Evolutionary conservation across 2,329 filamentous ascomycete genomes (phyloP).

Genomic region (Cordyceps tenuipes): DNA sequence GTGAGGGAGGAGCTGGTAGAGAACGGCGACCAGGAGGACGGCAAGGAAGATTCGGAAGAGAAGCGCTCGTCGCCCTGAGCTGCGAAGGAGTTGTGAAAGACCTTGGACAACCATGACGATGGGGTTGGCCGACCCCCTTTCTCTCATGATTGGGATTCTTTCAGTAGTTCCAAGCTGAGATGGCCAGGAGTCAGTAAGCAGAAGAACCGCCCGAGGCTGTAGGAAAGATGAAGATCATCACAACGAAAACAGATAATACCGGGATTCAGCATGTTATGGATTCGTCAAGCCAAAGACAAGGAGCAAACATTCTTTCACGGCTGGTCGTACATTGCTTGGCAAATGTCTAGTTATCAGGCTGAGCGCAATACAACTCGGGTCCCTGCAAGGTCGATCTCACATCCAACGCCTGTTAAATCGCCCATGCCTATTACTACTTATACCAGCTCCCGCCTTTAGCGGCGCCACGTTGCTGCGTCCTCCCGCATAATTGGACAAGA

Average conservation of each 20-base stretch:
- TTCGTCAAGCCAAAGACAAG: too few species aligned
- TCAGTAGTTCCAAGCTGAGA: background rate
- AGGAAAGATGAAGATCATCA: too few species aligned
- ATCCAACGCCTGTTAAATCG: background rate
- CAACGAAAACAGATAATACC: too few species aligned
- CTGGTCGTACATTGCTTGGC: too few species aligned
- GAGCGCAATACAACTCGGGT: background rate
- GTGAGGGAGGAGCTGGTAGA: background rate
- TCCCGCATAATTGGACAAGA: background rate
- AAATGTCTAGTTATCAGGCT: too few species aligned
- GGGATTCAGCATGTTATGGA: too few species aligned
- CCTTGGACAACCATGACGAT: background rate
- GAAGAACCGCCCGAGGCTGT: too few species aligned
- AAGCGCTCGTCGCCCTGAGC: background rate
- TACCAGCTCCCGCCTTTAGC: background rate
- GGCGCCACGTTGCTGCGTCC: background rate
- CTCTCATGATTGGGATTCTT: background rate
- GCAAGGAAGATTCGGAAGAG: background rate
- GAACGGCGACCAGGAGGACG: background rate
- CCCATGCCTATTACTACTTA: background rate
- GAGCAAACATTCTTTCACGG: too few species aligned
- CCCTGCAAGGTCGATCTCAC: background rate
- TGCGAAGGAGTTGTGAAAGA: background rate
- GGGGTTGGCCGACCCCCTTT: background rate
- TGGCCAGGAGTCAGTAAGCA: too few species aligned